A percentile compares a stretch with the other conserved stretches of the same genome.
phyloP scores from a whole-genome alignment of 306 rosid species.

The Lupinus albus region DNA sequence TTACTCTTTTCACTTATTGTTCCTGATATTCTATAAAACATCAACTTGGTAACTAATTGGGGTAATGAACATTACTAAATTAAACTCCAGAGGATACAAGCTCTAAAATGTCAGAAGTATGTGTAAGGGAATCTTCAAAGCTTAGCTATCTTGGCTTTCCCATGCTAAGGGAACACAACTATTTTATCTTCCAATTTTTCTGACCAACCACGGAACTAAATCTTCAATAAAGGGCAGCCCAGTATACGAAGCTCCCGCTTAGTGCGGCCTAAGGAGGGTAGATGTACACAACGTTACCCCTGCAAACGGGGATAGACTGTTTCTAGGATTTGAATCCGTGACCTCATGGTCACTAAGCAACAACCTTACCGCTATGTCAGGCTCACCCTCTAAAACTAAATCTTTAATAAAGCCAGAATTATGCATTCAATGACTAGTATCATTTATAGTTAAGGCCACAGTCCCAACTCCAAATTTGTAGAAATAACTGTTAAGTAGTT shows the following conservation, averaged over 20 bases:
- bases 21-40: neutral
- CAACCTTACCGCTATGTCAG: too few species aligned
- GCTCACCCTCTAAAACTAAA: too few species aligned
- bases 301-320: too few species aligned
- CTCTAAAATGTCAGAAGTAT: neutral
- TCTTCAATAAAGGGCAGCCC: too few species aligned
- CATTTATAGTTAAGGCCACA: neutral
- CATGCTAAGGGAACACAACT: neutral
- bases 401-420: conserved; percentile 9
- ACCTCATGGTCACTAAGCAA: too few species aligned
- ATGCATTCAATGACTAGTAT: neutral
- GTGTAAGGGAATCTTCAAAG: neutral
- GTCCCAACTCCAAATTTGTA: neutral
- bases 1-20: neutral
- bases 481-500: neutral
- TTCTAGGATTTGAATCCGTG: too few species aligned
- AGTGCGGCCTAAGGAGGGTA: too few species aligned
- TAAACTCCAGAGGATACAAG: neutral
- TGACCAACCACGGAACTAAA: conserved; percentile 3
- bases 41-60: neutral
- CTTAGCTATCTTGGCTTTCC: neutral
- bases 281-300: too few species aligned
- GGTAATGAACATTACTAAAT: conserved; percentile 7
- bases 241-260: too few species aligned
- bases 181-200: neutral